Evolutionary conservation across 1,139 yeast species (phyloP), one percentile per base, ranked within the genome.

Genomic region (Hemisphaericaspora xylofermentans): DNA sequence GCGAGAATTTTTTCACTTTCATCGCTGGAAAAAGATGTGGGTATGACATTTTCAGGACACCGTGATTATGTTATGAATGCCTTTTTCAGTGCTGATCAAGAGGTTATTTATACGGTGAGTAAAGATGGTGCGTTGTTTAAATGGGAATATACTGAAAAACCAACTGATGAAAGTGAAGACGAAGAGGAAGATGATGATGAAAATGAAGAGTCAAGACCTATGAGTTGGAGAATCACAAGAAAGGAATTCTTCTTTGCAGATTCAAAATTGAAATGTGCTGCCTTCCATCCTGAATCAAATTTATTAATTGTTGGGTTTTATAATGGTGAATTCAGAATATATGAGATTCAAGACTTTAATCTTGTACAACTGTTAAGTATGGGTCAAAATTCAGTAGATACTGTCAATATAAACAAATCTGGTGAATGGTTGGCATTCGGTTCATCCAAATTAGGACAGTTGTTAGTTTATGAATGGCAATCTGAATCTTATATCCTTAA

Each of bases 341-440:
- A 91, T 57, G 98, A 94, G 55, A 64, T 93, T 40, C 78, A 78
- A 1, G 76, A 76, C 1, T 88, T 89, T 60, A 80, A 78, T 29
- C 61, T 85, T 66, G 74, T 93, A 21, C 98, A 93, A 62, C 94
- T 84, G 54, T 71, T 93, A 43, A 84, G 94, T 36, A 88, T 94
- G 84, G 96, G 98, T 3, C 95, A 88, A 57, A 84, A 88, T 54
- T 83, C 93, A 3, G 85, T 93, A 31, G 89, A 87, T 56, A 82
- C 91, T 9, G 94, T 93, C 3, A 67, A 81, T 16, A 77, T 93
- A 39, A 93, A 93, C 61, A 66, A 73, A 8, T 72, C 93, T 4
- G 99, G 98, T 17, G 98, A 93, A 63, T 93, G 99, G 99, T 69
- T 94, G 36, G 96, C 97, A 0, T 88, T 93, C 63, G 98, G 98